Conservation (phyloP, 2,329 filamentous ascomycete genomes). For the Aspergillus jensenii region DNA sequence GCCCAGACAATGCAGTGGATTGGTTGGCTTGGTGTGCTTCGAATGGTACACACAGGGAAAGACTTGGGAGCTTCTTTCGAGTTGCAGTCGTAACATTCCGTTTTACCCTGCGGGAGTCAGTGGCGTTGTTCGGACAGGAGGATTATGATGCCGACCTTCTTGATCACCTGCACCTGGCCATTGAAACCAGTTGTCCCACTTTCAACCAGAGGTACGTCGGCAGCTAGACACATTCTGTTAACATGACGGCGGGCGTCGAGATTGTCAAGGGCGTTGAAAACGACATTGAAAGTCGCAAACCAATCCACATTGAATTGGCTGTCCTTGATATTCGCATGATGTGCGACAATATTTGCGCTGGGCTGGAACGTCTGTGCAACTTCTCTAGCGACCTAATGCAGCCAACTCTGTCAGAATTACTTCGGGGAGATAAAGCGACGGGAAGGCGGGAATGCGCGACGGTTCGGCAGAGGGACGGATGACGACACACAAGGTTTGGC, state of each 20-base stretch:
- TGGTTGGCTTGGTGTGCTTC: conserved; percentile 91
- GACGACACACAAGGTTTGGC: neutral
- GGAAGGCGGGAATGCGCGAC: neutral
- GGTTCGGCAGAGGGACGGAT: conserved; percentile 6
- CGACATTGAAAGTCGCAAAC: conserved; percentile 79
- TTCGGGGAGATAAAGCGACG: neutral
- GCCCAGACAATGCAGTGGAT: conserved; percentile 99
- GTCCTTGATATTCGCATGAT: conserved; percentile 96
- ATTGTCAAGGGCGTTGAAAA: conserved; percentile 97
- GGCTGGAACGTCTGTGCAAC: conserved; percentile 90
- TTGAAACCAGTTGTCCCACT: conserved; percentile 98
- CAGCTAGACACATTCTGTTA: conserved; percentile 94
- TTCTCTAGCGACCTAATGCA: conserved; percentile 78
- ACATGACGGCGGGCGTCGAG: conserved; percentile 91
- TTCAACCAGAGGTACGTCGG: conserved; percentile 86
- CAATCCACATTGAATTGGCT: conserved; percentile 79
- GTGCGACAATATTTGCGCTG: conserved; percentile 77
- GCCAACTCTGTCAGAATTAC: conserved; percentile 16
- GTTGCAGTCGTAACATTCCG: conserved; percentile 95
- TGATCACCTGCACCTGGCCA: conserved; percentile 95
- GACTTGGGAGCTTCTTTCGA: conserved; percentile 87
- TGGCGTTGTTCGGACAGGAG: neutral
- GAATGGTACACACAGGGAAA: conserved; percentile 95
- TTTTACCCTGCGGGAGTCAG: conserved; percentile 59
- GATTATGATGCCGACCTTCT: conserved; percentile 55